A percentile compares a stretch with the other conserved stretches of the same genome.
These are phyloP conservation scores for Mycena filopes DNA, from an alignment of 768 basidiomycete species.

Conservation along the genomic window DNA sequence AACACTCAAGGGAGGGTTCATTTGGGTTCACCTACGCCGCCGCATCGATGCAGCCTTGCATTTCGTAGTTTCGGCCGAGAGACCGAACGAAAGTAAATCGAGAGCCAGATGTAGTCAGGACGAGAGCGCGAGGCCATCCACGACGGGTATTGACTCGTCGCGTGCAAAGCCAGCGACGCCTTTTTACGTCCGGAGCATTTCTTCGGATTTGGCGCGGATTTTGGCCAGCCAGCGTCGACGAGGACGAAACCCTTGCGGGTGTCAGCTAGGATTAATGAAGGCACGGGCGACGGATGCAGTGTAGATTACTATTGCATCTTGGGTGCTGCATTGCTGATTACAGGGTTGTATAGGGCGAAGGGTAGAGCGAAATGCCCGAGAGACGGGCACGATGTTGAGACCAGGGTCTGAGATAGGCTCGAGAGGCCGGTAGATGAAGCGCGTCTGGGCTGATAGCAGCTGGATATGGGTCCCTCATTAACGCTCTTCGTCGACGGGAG, in stretches of 20 bases:
- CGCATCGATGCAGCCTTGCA: background rate
- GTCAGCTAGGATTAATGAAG: slow-evolving; percentile 16
- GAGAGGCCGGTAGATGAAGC: slow-evolving; percentile 8
- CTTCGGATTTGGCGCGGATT: background rate
- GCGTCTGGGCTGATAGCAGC: background rate
- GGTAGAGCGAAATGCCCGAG: background rate
- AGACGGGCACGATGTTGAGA: background rate
- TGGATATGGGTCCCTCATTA: background rate
- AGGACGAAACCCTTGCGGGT: background rate
- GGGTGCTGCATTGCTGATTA: background rate
- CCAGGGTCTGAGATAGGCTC: background rate
- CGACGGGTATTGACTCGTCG: background rate
- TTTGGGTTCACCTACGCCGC: background rate
- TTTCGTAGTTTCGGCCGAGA: background rate
- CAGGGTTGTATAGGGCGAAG: background rate
- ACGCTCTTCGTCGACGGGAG: background rate
- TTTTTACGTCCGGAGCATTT: slow-evolving; percentile 15
- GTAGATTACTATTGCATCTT: background rate
- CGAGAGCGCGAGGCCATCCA: background rate
- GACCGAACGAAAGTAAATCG: slow-evolving; percentile 1
- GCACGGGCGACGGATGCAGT: slow-evolving; percentile 12
- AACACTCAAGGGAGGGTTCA: too few species aligned
- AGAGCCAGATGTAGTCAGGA: slow-evolving; percentile 12
- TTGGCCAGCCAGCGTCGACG: background rate
- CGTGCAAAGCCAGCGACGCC: slow-evolving; percentile 1